A percentile compares a stretch with the other conserved stretches of the same genome.
phyloP scores from a whole-genome alignment of 225 moss, liverwort and hornwort species.

The Asterella californica region DNA sequence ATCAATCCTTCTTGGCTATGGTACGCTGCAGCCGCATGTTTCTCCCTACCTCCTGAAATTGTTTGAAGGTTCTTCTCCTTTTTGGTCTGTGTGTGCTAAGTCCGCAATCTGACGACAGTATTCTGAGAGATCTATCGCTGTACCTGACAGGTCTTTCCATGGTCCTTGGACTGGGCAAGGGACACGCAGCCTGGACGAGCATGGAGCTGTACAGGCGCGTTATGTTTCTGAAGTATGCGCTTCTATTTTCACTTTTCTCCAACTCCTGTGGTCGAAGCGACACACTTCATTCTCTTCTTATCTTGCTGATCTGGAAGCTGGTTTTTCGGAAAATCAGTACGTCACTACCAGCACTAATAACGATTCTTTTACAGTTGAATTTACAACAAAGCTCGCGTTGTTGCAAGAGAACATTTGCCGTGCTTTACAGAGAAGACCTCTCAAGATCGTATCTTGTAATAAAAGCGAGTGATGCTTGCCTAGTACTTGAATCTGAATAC shows the following conservation, averaged over 20 bases:
- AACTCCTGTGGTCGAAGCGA: constrained; percentile 56
- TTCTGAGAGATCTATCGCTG: neutral
- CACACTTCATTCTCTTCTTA: constrained; percentile 19
- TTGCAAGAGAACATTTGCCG: constrained; percentile 22
- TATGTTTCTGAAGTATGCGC: constrained; percentile 47
- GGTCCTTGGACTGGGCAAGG: constrained; percentile 28
- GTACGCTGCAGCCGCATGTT: constrained; percentile 31
- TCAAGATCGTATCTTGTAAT: neutral
- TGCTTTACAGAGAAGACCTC: constrained; percentile 10
- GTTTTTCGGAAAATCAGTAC: constrained; percentile 36
- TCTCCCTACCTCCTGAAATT: neutral
- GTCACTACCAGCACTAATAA: neutral
- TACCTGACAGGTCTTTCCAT: constrained; percentile 37
- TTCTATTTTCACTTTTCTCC: constrained; percentile 45
- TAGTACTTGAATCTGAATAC: neutral
- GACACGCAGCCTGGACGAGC: constrained; percentile 18
- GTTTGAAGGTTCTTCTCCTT: neutral
- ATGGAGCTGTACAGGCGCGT: constrained; percentile 20
- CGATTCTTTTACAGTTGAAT: neutral
- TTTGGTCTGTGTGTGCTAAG: neutral
- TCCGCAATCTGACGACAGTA: neutral
- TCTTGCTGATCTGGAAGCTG: constrained; percentile 31
- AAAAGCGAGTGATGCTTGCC: neutral
- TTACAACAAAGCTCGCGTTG: constrained; percentile 9
- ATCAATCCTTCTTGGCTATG: constrained; percentile 71